Percentiles rank a stretch among this genome's conserved stretches.
phyloP scores from a whole-genome alignment of 2,329 filamentous ascomycete species.

The Nemania bipapillata region DNA sequence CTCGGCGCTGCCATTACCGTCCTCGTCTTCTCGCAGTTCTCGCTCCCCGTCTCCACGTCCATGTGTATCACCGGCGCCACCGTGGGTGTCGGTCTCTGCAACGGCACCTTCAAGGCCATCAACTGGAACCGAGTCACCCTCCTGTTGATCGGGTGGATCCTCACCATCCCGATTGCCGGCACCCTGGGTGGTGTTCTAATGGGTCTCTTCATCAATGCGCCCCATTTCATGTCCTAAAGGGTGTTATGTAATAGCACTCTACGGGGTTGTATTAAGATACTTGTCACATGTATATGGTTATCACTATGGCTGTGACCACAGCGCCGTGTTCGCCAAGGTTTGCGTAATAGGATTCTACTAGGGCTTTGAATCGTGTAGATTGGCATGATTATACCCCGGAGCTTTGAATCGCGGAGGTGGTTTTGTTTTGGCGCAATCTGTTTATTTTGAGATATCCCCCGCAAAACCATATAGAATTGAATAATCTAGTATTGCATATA shows the following conservation, averaged over 20 bases:
- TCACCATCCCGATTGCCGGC: slow-evolving; percentile 71
- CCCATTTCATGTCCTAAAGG: slow-evolving; percentile 58
- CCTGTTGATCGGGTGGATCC: slow-evolving; percentile 73
- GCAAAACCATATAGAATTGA: slow-evolving; percentile 23
- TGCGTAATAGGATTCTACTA: not conserved
- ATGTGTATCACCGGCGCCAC: slow-evolving; percentile 85
- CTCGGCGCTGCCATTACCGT: slow-evolving; percentile 82
- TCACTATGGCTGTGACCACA: not conserved
- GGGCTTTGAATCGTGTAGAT: not conserved
- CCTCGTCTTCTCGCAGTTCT: slow-evolving; percentile 78
- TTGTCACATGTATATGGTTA: not conserved
- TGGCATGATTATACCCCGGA: slow-evolving; percentile 9
- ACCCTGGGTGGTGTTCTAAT: slow-evolving; percentile 65
- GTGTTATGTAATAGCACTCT: not conserved
- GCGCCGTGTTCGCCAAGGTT: not conserved
- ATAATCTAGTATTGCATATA: slow-evolving; percentile 18
- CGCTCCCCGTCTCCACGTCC: slow-evolving; percentile 78
- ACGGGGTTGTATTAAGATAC: not conserved
- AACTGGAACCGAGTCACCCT: slow-evolving; percentile 80
- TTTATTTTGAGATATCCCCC: slow-evolving; percentile 25
- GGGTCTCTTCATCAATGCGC: slow-evolving; percentile 65
- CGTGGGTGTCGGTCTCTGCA: slow-evolving; percentile 81
- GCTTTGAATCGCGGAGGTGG: slow-evolving; percentile 1
- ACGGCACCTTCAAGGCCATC: slow-evolving; percentile 75
- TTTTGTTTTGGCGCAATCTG: slow-evolving; percentile 11